Evolutionary conservation across 805 yeast genomes (phyloP), one percentile per base, ranked within the genome.

Genomic region (Saturnispora bothae): DNA sequence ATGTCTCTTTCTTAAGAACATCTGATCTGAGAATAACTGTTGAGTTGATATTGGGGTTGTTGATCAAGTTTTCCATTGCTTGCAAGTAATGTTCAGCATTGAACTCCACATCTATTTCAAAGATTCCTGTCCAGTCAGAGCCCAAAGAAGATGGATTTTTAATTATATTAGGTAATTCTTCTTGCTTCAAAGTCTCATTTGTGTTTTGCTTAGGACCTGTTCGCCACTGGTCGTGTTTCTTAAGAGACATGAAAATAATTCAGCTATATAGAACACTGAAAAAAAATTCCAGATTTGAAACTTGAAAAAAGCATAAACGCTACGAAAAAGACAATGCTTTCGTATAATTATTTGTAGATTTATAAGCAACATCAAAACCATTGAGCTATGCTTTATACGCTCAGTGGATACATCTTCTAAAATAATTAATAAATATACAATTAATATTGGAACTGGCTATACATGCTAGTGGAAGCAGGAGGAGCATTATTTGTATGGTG

Each of bases 1-100:
- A 74, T 5, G 50, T 57, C 40, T 61, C 61, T 47, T 76, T 80
- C 31, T 65, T 63, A 33, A 83, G 54, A 18, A 86, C 74, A 59
- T 89, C 96, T 0, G 96, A 94, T 47, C 97, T 64, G 59, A 89
- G 64, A 25, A 88, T 81, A 26, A 85, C 92, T 0, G 96, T 82
- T 9, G 96, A 88, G 60, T 88, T 89, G 59, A 85, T 82, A 54
- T 86, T 83, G 14, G 96, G 96, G 46, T 83, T 84, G 42, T 70
- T 67, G 38, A 85, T 81, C 43, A 85, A 66, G 56, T 84, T 83
- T 31, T 71, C 58, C 88, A 85, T 80, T 5, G 95, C 95, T 3
- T 62, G 61, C 40, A 74, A 77, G 51, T 78, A 85, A 58, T 85
- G 83, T 4, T 55, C 57, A 12, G 64, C 51, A 10, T 60, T 60